Base-by-base conservation (phyloP, 768 basidiomycete genomes). In the Melanogaster broomeanus region DNA sequence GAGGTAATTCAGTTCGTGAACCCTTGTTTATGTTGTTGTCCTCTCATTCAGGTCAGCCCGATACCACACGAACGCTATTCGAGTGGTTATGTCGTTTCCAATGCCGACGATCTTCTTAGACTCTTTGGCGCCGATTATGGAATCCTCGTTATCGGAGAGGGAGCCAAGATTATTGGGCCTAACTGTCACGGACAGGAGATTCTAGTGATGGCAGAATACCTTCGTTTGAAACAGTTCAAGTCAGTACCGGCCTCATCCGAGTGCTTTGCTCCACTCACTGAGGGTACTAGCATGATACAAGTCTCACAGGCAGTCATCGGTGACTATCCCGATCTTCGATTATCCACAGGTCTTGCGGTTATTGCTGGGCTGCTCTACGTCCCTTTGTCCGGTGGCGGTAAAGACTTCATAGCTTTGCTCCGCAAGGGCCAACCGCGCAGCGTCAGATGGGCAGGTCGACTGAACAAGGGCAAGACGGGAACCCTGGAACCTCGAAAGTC, bases 81-180 rank as follows among this genome's bases (percentile, higher is more conserved):
- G 13, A 80, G 83, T 10, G 88, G 88, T 0, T 89, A 88, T 65
- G 87, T 90, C 53, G 83, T 91, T 18, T 88, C 86, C 48, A 87
- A 89, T 61, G 82, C 89, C 1, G 85, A 91, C 59, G 90, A 93
- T 62, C 73, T 92, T 3, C 74, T 93, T 4, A 77, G 80, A 3
- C 67, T 92, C 31, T 92, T 93, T 62, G 88, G 90, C 61, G 89
- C 86, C 4, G 87, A 89, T 58, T 85, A 79, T 60, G 89, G 88
- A 62, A 73, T 89, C 58, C 71, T 87, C 33, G 82, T 87, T 41
- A 77, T 90, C 64, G 79, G 89, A 48, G 77, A 91, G 72, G 84
- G 83, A 60, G 80, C 81, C 8, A 86, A 85, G 71, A 84, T 87
- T 38, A 70, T 89, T 4, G 87, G 87, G 1, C 80, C 82, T 1